Conservation (phyloP, 805 yeast genomes). For the Ogataea sp. region DNA sequence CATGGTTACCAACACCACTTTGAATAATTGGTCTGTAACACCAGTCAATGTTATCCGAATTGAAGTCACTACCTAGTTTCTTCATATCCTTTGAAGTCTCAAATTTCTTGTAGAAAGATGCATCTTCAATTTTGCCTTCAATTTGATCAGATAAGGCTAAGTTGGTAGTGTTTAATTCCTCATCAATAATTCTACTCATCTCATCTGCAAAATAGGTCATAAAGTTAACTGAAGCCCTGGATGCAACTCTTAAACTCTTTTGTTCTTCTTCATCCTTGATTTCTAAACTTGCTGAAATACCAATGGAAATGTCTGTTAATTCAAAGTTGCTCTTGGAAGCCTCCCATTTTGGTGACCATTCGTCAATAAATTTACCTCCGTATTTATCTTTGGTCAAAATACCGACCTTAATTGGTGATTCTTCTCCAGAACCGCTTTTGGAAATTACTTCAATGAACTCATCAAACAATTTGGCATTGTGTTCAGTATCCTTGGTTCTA, state of each 20-base stretch:
- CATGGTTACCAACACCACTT: conserved; percentile 81
- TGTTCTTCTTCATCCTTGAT: conserved; percentile 76
- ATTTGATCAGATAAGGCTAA: conserved; percentile 63
- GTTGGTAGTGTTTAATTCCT: conserved; percentile 71
- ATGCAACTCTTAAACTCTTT: conserved; percentile 54
- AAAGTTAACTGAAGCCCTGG: conserved; percentile 69
- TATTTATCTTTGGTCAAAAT: conserved; percentile 67
- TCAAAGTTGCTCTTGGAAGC: conserved; percentile 29
- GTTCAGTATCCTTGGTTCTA: conserved; percentile 75
- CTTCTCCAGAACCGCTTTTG: no score
- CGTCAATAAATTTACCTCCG: conserved; percentile 77
- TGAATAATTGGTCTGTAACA: conserved; percentile 87
- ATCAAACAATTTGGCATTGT: conserved; percentile 58
- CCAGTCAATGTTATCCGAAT: conserved; percentile 79
- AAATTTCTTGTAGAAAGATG: conserved; percentile 51
- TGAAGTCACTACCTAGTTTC: conserved; percentile 61
- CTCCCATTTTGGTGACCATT: conserved; percentile 50
- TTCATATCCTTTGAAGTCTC: conserved; percentile 39
- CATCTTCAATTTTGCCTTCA: conserved; percentile 76
- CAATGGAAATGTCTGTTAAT: conserved; percentile 44
- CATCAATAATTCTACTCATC: conserved; percentile 82
- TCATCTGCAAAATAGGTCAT: conserved; percentile 81
- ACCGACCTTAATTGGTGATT: conserved; percentile 48
- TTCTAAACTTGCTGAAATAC: conserved; percentile 54
- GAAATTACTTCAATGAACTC: conserved; percentile 42